Evolutionary conservation across 805 yeast genomes (phyloP).

Genomic region (Groenewaldozyma salmanticensis): DNA sequence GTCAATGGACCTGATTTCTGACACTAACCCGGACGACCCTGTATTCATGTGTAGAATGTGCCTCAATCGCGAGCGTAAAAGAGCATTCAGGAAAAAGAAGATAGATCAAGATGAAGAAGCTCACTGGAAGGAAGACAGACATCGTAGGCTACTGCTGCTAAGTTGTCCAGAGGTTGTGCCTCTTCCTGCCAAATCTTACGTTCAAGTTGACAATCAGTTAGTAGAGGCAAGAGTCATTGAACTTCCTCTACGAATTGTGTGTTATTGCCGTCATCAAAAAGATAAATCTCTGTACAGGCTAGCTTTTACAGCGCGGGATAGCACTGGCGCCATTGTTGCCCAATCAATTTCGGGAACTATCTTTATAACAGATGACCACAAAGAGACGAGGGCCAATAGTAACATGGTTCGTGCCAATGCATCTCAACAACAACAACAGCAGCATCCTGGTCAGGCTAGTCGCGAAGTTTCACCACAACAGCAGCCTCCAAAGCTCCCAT

Average conservation of each 20-base stretch:
- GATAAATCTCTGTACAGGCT: slow-evolving; percentile 40
- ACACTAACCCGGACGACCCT: slow-evolving; percentile 30
- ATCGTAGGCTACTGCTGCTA: slow-evolving; percentile 77
- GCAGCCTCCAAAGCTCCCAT: not conserved
- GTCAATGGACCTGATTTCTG: slow-evolving; percentile 70
- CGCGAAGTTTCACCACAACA: not conserved
- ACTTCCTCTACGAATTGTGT: slow-evolving; percentile 68
- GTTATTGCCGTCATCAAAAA: slow-evolving; percentile 93
- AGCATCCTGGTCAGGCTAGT: not conserved
- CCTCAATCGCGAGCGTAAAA: slow-evolving; percentile 82
- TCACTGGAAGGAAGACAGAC: slow-evolving; percentile 66
- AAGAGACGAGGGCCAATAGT: slow-evolving; percentile 25
- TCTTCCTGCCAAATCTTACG: slow-evolving; percentile 26
- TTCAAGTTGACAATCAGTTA: slow-evolving; percentile 9
- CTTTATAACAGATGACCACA: slow-evolving; percentile 91
- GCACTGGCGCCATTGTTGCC: slow-evolving; percentile 56
- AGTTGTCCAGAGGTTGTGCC: slow-evolving; percentile 83
- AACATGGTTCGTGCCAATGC: too few species aligned
- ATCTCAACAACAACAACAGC: not conserved
- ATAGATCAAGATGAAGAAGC: slow-evolving; percentile 62
- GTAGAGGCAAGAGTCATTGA: slow-evolving; percentile 32
- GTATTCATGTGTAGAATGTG: slow-evolving; percentile 83
- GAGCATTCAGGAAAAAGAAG: slow-evolving; percentile 86
- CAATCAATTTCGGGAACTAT: slow-evolving; percentile 63
- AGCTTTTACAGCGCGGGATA: slow-evolving; percentile 46